These are phyloP conservation scores for Coemansia nantahalensis DNA, from an alignment of 192 early-diverging fungal species.

Conservation along the genomic window DNA sequence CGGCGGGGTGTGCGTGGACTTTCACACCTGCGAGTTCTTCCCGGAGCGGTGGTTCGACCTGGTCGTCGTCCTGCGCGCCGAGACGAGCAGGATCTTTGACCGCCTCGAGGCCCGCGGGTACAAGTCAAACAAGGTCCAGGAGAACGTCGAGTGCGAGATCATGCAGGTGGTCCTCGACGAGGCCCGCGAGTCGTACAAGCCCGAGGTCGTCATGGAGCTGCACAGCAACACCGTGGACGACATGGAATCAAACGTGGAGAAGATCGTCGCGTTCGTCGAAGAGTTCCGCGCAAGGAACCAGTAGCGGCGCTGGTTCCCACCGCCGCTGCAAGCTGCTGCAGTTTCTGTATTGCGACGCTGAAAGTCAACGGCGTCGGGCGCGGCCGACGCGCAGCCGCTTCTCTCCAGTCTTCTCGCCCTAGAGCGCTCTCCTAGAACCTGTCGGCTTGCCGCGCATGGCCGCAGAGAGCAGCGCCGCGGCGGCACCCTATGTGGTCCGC, in stretches of 20 bases:
- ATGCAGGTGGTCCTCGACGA: conserved; percentile 94
- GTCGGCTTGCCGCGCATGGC: too few species aligned
- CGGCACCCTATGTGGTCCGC: conserved; percentile 5
- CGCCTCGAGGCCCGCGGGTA: conserved; percentile 81
- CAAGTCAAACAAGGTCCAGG: conserved; percentile 76
- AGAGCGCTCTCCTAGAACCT: too few species aligned
- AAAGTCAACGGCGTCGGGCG: too few species aligned
- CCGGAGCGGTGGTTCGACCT: conserved; percentile 98
- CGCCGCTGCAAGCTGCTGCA: too few species aligned
- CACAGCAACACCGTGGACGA: conserved; percentile 77
- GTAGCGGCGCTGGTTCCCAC: neutral
- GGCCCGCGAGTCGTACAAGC: conserved; percentile 77
- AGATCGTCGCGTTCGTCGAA: conserved; percentile 69
- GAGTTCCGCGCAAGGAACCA: conserved; percentile 28
- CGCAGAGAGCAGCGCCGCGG: conserved; percentile 8
- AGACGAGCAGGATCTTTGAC: conserved; percentile 75
- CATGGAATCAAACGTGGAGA: conserved; percentile 89
- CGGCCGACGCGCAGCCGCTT: too few species aligned
- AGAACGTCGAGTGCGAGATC: conserved; percentile 97
- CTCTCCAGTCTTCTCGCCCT: too few species aligned
- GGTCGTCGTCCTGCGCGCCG: conserved; percentile 83
- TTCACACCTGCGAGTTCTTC: conserved; percentile 94
- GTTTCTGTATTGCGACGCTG: too few species aligned
- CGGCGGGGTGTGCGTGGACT: conserved; percentile 90
- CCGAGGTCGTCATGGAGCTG: conserved; percentile 79